Conservation (phyloP, 1,284 basidiomycete genomes). For the Tilletia horrida region DNA sequence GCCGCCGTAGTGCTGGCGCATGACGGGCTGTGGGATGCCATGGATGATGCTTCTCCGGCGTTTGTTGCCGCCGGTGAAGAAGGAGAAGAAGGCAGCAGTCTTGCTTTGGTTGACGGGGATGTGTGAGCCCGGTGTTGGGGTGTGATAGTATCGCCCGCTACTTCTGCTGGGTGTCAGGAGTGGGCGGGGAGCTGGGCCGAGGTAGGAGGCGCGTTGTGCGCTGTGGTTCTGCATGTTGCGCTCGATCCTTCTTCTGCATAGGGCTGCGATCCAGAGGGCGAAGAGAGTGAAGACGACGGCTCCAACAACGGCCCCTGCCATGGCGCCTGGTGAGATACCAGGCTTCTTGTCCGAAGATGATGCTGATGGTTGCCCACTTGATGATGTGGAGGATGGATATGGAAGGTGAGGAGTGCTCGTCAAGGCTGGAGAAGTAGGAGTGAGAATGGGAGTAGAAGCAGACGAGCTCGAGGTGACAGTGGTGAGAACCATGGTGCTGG, state of each 20-base stretch:
- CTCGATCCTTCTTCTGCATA: not conserved
- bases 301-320: conserved; percentile 12
- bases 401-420: not conserved
- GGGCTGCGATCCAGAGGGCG: not conserved
- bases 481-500: not conserved
- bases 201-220: conserved; percentile 7
- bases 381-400: not conserved
- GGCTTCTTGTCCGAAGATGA: not conserved
- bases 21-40: not conserved
- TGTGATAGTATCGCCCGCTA: conserved; percentile 13
- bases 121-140: not conserved
- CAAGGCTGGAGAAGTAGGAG: too few species aligned
- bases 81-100: not conserved
- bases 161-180: not conserved
- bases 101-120: not conserved
- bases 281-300: conserved; percentile 8
- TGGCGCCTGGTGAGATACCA: conserved; percentile 1
- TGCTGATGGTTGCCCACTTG: not conserved
- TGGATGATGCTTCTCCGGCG: not conserved
- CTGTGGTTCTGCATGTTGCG: not conserved
- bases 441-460: too few species aligned
- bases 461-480: too few species aligned
- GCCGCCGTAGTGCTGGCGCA: not conserved
- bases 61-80: not conserved
- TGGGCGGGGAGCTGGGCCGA: conserved; percentile 3